phyloP scores from a whole-genome alignment of 495 filamentous ascomycete species.

The Daldinia caldariorum region DNA sequence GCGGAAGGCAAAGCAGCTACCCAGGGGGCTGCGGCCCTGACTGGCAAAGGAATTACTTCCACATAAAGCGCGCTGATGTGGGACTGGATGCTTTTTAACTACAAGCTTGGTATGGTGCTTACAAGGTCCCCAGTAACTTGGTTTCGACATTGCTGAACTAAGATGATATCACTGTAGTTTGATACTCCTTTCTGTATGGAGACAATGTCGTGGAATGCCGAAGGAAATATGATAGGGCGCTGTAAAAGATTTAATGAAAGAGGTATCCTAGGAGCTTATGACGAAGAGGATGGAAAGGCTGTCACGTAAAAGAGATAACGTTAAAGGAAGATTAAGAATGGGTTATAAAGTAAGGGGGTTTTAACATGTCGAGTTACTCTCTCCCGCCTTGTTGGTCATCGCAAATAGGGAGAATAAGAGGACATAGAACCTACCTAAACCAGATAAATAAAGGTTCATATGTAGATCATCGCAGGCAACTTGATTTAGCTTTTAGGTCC shows the following conservation, averaged over 20 bases:
- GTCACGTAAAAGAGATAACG: constrained; percentile 13
- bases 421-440: too few species aligned
- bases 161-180: background rate
- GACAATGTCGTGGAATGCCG: too few species aligned
- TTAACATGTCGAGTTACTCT: background rate
- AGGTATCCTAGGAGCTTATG: constrained; percentile 3
- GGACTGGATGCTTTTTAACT: background rate
- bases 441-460: too few species aligned
- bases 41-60: constrained; percentile 21
- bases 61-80: too few species aligned
- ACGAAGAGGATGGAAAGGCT: constrained; percentile 22
- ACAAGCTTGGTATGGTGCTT: background rate
- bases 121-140: background rate
- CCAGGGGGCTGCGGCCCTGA: constrained; percentile 30
- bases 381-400: too few species aligned
- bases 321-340: constrained; percentile 21
- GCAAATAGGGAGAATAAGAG: too few species aligned
- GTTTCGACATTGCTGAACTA: background rate
- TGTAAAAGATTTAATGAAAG: background rate
- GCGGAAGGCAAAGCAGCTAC: constrained; percentile 49
- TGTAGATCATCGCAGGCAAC: too few species aligned
- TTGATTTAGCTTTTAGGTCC: too few species aligned
- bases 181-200: background rate
- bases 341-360: background rate
- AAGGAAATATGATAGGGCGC: background rate